These are phyloP conservation scores for Senna tora DNA, from an alignment of 306 rosid species.

Conservation along the genomic window DNA sequence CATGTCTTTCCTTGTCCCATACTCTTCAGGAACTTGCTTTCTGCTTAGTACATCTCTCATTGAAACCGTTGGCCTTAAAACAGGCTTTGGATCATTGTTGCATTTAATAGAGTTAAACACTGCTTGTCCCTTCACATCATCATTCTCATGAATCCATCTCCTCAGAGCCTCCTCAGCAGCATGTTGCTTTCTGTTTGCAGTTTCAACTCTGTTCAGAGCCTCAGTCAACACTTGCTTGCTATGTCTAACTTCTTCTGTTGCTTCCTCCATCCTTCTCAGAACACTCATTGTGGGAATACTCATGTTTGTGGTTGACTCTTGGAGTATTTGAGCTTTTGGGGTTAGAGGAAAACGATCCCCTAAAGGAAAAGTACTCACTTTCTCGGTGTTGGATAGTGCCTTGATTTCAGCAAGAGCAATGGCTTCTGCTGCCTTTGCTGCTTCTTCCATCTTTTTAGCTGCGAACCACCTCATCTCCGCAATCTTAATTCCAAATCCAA, in stretches of 20 bases:
- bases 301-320: constrained; percentile 51
- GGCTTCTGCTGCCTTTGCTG: constrained; percentile 95
- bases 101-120: constrained; percentile 45
- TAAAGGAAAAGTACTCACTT: constrained; percentile 52
- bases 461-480: constrained; percentile 92
- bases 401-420: constrained; percentile 90
- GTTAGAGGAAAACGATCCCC: constrained; percentile 47
- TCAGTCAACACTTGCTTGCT: constrained; percentile 76
- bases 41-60: constrained; percentile 74
- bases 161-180: constrained; percentile 75
- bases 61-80: constrained; percentile 56
- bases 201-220: constrained; percentile 79
- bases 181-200: constrained; percentile 71
- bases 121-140: constrained; percentile 46
- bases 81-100: constrained; percentile 55
- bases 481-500: constrained; percentile 53
- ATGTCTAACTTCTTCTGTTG: constrained; percentile 70
- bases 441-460: constrained; percentile 97
- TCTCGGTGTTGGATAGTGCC: constrained; percentile 55
- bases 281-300: constrained; percentile 58
- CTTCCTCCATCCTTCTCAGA: constrained; percentile 74
- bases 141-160: constrained; percentile 66
- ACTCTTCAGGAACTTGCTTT: constrained; percentile 60
- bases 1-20: constrained; percentile 38
- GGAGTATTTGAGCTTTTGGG: constrained; percentile 44